Evolutionary conservation across 2,329 filamentous ascomycete genomes (phyloP), one percentile per base, ranked within the genome.

Genomic region (Aspergillus oerlinghausenensis): DNA sequence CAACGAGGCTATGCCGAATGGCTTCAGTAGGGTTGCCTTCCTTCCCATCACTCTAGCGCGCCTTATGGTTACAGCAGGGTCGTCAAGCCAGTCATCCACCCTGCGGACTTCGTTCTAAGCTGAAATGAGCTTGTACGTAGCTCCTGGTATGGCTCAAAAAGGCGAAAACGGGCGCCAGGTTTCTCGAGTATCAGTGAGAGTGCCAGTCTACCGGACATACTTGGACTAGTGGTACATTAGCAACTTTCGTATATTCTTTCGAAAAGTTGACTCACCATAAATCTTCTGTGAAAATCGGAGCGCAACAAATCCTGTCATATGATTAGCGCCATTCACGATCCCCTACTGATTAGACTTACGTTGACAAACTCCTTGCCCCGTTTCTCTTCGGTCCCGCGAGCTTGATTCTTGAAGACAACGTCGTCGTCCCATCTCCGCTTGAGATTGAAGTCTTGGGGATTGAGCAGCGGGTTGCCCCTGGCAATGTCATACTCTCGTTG

Each of bases 361-460:
- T 99, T 99, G 74, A 99, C 92, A 77, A 99, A 99, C 75, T 96
- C 92, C 79, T 93, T 95, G 79, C 88, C 92, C 61, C 88, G 86
- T 79, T 88, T 92, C 61, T 97, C 91, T 70, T 97, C 93, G 0
- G 92, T 96, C 8, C 93, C 94, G 57, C 94, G 84, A 35, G 93
- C 94, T 77, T 99, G 94, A 74, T 99, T 99, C 80, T 96, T 97
- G 79, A 99, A 99, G 2, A 99, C 92, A 11, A 99, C 94, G 72
- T 99, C 94, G 67, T 99, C 94, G 66, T 99, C 94, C 94, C 94
- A 99, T 65, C 92, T 78, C 11, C 71, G 67, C 62, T 96, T 97
- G 69, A 97, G 87, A 57, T 88, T 92, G 72, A 95, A 97, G 65
- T 96, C 92, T 72, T 90, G 89, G 51, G 82, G 71, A 65, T 97